phyloP scores from a whole-genome alignment of 345 rosid genomes.

The Streptanthus diversifolius region DNA sequence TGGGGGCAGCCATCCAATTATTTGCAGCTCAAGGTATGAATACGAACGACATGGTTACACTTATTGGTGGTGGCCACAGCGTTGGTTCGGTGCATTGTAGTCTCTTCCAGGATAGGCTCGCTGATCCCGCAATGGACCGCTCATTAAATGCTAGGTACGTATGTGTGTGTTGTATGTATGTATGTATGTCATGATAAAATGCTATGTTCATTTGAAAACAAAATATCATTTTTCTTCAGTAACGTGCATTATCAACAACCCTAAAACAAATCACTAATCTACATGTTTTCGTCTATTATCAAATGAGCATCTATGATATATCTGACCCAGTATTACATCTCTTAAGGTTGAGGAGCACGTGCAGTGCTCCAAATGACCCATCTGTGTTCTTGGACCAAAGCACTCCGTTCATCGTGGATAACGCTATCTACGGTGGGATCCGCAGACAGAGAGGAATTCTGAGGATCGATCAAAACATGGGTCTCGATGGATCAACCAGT shows the following conservation, averaged over 20 bases:
- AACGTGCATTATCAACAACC: neutral
- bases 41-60: slow-evolving; percentile 59
- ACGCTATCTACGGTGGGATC: slow-evolving; percentile 45
- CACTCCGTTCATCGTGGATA: slow-evolving; percentile 48
- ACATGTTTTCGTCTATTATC: neutral
- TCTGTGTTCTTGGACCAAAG: slow-evolving; percentile 56
- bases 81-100: slow-evolving; percentile 70
- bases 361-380: slow-evolving; percentile 43
- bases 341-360: slow-evolving; percentile 34
- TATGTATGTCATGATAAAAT: neutral
- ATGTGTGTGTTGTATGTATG: neutral
- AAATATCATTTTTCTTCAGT: neutral
- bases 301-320: neutral
- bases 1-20: slow-evolving; percentile 33
- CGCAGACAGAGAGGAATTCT: slow-evolving; percentile 47
- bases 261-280: neutral
- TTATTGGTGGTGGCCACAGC: slow-evolving; percentile 63
- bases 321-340: neutral
- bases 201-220: neutral
- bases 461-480: slow-evolving; percentile 58
- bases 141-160: slow-evolving; percentile 31
- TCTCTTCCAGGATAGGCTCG: slow-evolving; percentile 52
- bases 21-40: slow-evolving; percentile 49
- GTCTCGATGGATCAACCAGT: slow-evolving; percentile 35
- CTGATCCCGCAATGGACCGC: slow-evolving; percentile 54